Evolutionary conservation across 148 eudicot species (phyloP).

Genomic region (Simmondsia chinensis): DNA sequence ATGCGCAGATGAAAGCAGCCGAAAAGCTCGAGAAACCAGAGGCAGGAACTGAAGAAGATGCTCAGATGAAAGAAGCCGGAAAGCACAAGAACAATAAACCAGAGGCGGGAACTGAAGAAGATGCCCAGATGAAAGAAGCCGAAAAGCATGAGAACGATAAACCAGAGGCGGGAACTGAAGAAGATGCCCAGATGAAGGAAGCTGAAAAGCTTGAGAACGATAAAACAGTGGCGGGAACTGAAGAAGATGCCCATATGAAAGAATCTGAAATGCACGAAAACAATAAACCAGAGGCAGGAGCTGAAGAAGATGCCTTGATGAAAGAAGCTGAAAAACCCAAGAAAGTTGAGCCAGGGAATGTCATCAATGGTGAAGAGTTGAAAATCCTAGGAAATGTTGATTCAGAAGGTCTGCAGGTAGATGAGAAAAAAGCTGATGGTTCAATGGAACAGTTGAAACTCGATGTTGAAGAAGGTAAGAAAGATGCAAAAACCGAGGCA

Average conservation of each 20-base stretch:
- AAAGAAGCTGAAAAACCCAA: conserved; percentile 12
- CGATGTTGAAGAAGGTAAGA: conserved; percentile 11
- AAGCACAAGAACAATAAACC: no score
- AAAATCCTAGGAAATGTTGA: conserved; percentile 6
- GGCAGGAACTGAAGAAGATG: no score
- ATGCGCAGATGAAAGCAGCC: conserved; percentile 24
- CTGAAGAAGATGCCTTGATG: background rate
- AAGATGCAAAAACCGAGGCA: conserved; percentile 14
- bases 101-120: conserved; percentile 18
- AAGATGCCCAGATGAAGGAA: conserved; percentile 12
- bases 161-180: conserved; percentile 3
- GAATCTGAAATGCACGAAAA: background rate
- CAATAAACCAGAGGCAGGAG: background rate
- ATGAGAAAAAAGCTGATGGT: background rate
- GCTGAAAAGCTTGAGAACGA: conserved; percentile 13
- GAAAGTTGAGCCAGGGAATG: conserved; percentile 11
- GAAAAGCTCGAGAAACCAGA: no score
- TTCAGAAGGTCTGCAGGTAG: conserved; percentile 9
- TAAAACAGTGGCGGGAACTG: background rate
- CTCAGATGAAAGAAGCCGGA: no score
- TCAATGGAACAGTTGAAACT: conserved; percentile 3
- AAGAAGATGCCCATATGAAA: background rate
- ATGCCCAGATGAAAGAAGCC: conserved; percentile 24
- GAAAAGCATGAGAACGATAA: conserved; percentile 18
- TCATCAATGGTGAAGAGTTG: conserved; percentile 3